phyloP scores from a whole-genome alignment of 2,329 filamentous ascomycete species.

The Diaporthe sp. region DNA sequence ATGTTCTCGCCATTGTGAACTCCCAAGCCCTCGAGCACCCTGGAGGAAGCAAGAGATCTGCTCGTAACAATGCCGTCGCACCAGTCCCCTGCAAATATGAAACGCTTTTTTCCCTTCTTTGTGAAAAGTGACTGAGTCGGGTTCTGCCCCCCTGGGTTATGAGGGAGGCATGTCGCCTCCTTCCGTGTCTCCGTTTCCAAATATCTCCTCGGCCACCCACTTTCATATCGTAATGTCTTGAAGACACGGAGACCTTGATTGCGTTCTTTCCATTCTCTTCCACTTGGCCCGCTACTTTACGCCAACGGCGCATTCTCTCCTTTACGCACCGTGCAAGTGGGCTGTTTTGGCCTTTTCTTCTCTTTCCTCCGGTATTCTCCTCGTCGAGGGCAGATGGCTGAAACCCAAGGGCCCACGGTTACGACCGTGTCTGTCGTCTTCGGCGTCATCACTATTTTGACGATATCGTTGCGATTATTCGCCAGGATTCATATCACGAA shows the following conservation, averaged over 20 bases:
- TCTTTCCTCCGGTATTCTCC: background rate
- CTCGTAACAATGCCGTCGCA: background rate
- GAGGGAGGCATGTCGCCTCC: slow-evolving; percentile 6
- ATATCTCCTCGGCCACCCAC: slow-evolving; percentile 22
- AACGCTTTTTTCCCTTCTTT: background rate
- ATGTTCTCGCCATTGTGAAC: background rate
- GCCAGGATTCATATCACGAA: slow-evolving; percentile 24
- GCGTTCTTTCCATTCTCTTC: background rate
- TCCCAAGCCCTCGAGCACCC: background rate
- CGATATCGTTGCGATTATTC: slow-evolving; percentile 23
- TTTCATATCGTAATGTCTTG: background rate
- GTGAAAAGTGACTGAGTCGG: slow-evolving; percentile 24
- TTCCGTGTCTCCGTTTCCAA: background rate
- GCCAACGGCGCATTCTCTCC: slow-evolving; percentile 10
- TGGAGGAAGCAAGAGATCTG: background rate
- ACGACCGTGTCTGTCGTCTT: slow-evolving; percentile 32
- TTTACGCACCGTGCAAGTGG: slow-evolving; percentile 27
- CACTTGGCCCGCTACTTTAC: background rate
- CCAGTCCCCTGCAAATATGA: background rate
- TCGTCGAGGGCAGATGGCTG: background rate
- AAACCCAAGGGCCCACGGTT: slow-evolving; percentile 32
- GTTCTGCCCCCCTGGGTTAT: background rate
- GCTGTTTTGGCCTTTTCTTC: background rate
- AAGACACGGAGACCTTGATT: background rate
- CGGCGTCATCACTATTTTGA: slow-evolving; percentile 23